Base-by-base conservation (phyloP, 78 protist species). In the Pelomyxa schiedti region DNA sequence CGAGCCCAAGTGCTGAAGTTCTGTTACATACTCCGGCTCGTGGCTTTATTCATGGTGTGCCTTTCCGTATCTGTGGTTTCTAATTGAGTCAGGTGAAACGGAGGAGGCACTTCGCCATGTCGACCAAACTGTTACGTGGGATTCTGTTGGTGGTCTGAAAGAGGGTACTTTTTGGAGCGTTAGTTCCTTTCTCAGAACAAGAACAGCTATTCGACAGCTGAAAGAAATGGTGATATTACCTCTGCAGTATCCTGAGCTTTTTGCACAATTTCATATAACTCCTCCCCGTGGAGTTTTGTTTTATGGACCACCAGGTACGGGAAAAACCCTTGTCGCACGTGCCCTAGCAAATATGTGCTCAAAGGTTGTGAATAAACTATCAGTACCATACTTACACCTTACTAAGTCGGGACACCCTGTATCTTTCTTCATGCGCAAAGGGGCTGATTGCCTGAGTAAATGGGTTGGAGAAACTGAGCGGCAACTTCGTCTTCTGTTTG, bases 361-460 rank as follows among this genome's bases (percentile, higher is more conserved):
- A 0, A 99, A 98, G 80, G 91, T 98, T 42, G 99, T 98, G 53
- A 99, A 98, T 75, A 98, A 98, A 79, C 96, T 96, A 91, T n/a
- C n/a, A n/a, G n/a, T n/a, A n/a, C n/a, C n/a, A n/a, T n/a, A n/a
- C n/a, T n/a, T n/a, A n/a, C n/a, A n/a, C n/a, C n/a, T n/a, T n/a
- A n/a, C n/a, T n/a, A n/a, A n/a, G n/a, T n/a, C n/a, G 30, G 38
- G 84, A 77, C 1, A 47, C 16, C 42, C 69, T 35, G 72, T 92
- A 29, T 64, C 93, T 32, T 90, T 92, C 77, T 92, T 85, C 69
- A 88, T 92, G 90, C 79, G 95, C 1, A 92, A 92, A 41, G 95
- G 95, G 39, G 76, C 76, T 4, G 76, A 72, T 28, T 22, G n/a
- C 5, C 66, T 72, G 63, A 98, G 96, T 42, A 99, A 99, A 42